Evolutionary conservation across 805 yeast genomes (phyloP).

Genomic region (Barnettozyma pratensis): DNA sequence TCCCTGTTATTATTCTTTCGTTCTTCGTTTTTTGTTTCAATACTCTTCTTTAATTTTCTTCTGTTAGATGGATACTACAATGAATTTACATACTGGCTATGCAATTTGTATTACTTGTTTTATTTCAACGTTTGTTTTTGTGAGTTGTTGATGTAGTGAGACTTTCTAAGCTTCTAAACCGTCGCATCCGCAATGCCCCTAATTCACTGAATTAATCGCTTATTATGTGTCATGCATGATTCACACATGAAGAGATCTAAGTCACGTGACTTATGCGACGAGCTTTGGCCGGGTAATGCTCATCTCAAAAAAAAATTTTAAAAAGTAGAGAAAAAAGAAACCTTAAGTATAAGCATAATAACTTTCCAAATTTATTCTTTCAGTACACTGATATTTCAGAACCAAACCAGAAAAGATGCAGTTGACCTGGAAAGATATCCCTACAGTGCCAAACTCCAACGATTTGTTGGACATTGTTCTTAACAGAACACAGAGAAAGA

Average conservation of each 20-base stretch:
- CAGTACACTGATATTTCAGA: not conserved
- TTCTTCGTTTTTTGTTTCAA: not conserved
- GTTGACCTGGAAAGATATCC: slow-evolving; percentile 97
- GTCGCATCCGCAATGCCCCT: too few species aligned
- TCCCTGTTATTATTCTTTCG: not conserved
- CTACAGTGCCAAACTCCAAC: slow-evolving; percentile 86
- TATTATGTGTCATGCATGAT: too few species aligned
- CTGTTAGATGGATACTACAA: not conserved
- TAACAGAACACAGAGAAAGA: slow-evolving; percentile 96
- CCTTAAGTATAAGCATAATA: not conserved
- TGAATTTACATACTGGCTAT: not conserved
- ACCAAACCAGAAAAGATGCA: slow-evolving; percentile 53
- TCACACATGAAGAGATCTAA: not conserved
- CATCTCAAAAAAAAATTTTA: slow-evolving; percentile 3
- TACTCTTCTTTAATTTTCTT: not conserved
- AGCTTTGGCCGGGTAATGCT: not conserved
- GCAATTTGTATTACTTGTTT: not conserved
- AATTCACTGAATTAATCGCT: too few species aligned
- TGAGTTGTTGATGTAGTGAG: too few species aligned
- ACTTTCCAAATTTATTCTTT: not conserved
- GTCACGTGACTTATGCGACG: not conserved
- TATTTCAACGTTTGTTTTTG: not conserved
- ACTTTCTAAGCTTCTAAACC: too few species aligned
- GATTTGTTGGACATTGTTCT: slow-evolving; percentile 95
- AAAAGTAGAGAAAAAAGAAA: not conserved